Conservation (phyloP, 768 basidiomycete genomes). For the Rhizopogon roseolus region DNA sequence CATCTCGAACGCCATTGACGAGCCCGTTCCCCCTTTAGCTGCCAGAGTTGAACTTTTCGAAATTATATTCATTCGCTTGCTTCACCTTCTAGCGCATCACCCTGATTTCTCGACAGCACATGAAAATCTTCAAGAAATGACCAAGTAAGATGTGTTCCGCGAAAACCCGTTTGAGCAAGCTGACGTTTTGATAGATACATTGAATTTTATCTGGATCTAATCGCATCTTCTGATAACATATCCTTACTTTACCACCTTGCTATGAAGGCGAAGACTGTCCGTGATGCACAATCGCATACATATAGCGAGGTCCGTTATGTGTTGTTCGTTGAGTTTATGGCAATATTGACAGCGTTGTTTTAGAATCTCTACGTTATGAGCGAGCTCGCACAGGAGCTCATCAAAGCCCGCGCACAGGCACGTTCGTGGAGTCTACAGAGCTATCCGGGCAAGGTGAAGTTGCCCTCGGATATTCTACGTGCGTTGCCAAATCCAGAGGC, state of each 20-base stretch:
- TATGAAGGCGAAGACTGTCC: slow-evolving; percentile 78
- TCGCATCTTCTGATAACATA: slow-evolving; percentile 78
- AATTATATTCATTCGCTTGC: slow-evolving; percentile 75
- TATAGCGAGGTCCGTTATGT: slow-evolving; percentile 62
- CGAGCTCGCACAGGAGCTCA: slow-evolving; percentile 86
- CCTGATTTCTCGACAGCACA: slow-evolving; percentile 77
- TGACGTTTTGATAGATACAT: slow-evolving; percentile 61
- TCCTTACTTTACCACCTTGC: slow-evolving; percentile 82
- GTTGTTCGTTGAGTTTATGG: neutral
- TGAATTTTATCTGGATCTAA: slow-evolving; percentile 77
- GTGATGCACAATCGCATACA: slow-evolving; percentile 65
- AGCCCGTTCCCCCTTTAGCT: slow-evolving; percentile 27
- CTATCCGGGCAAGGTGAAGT: slow-evolving; percentile 73
- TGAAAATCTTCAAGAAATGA: slow-evolving; percentile 71
- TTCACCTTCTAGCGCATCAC: slow-evolving; percentile 90
- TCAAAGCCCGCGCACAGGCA: slow-evolving; percentile 57
- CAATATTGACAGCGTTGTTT: neutral
- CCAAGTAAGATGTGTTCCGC: slow-evolving; percentile 52
- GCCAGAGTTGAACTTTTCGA: slow-evolving; percentile 69
- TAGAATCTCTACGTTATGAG: slow-evolving; percentile 86
- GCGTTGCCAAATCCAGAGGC: slow-evolving; percentile 63
- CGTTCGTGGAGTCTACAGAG: slow-evolving; percentile 74
- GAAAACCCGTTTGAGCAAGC: neutral
- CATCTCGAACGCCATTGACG: neutral
- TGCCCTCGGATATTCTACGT: slow-evolving; percentile 81